A percentile compares a stretch with the other conserved stretches of the same genome.
Conservation (phyloP, 2,329 filamentous ascomycete genomes). For the Colletotrichum spinosum region DNA sequence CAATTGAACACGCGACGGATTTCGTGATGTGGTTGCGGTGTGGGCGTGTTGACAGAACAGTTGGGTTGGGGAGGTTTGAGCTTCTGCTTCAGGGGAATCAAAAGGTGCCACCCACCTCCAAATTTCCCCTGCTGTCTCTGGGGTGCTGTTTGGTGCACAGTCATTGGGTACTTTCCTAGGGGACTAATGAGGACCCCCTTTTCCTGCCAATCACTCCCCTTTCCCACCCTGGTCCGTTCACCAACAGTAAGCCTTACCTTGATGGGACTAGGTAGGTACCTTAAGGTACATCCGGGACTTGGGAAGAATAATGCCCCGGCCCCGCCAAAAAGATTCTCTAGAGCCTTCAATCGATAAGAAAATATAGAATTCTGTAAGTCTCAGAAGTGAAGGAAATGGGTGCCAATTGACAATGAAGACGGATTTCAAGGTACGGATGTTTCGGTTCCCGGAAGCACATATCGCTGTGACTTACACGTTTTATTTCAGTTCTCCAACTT, state of each 20-base stretch:
- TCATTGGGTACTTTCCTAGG: constrained; percentile 35
- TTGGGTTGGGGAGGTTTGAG: constrained; percentile 39
- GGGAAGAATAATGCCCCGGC: constrained; percentile 52
- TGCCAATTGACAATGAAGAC: constrained; percentile 86
- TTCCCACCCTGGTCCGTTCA: constrained; percentile 31
- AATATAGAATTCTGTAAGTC: constrained; percentile 30
- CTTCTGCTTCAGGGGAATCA: constrained; percentile 41
- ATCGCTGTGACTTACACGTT: constrained; percentile 1
- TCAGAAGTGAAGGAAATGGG: constrained; percentile 44
- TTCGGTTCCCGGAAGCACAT: background rate
- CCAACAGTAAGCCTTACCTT: constrained; percentile 10
- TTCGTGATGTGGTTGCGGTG: constrained; percentile 37
- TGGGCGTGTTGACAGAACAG: constrained; percentile 34
- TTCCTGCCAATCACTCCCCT: constrained; percentile 38
- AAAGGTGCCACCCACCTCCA: constrained; percentile 39
- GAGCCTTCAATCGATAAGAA: constrained; percentile 49
- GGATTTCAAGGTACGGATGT: constrained; percentile 84
- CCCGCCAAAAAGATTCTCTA: constrained; percentile 43
- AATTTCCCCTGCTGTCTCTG: constrained; percentile 38
- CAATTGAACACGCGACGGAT: constrained; percentile 36
- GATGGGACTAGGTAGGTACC: constrained; percentile 10
- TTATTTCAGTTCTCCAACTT: constrained; percentile 93
- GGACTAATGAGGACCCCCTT: constrained; percentile 39
- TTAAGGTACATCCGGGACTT: background rate
- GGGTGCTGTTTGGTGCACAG: constrained; percentile 32